Conservation (phyloP, 2,329 filamentous ascomycete species). For the Fusarium mundagurra region DNA sequence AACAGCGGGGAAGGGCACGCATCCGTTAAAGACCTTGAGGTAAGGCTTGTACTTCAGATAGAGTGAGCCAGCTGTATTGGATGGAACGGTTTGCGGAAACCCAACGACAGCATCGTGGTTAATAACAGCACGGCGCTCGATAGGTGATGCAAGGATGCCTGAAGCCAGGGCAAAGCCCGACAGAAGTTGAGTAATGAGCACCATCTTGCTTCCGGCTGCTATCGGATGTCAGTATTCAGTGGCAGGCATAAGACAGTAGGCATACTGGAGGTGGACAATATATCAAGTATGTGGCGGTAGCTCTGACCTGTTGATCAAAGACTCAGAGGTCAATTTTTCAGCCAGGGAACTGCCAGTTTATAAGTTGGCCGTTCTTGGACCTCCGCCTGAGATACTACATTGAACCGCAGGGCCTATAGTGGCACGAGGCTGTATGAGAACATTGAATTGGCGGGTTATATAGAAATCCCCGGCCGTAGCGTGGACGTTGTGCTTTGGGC, state of each 20-base stretch:
- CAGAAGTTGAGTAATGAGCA: constrained; percentile 31
- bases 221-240: not conserved
- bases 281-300: not conserved
- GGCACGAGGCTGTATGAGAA: constrained; percentile 23
- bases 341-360: constrained; percentile 8
- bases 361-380: constrained; percentile 8
- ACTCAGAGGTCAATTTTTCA: not conserved
- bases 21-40: constrained; percentile 64
- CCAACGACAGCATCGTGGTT: constrained; percentile 47
- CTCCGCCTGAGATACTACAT: constrained; percentile 17
- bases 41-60: constrained; percentile 51
- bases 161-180: constrained; percentile 33
- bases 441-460: constrained; percentile 41
- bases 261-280: not conserved
- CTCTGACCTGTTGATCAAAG: not conserved
- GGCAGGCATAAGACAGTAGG: not conserved
- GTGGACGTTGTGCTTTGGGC: constrained; percentile 11
- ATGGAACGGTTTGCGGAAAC: constrained; percentile 46
- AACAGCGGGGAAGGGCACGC: constrained; percentile 71
- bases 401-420: constrained; percentile 18
- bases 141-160: constrained; percentile 35
- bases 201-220: constrained; percentile 19
- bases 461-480: constrained; percentile 17
- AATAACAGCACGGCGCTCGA: constrained; percentile 45
- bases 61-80: constrained; percentile 40